These are phyloP conservation scores for Xylaria sp. DNA, from an alignment of 2,329 filamentous ascomycete species.

Conservation along the genomic window DNA sequence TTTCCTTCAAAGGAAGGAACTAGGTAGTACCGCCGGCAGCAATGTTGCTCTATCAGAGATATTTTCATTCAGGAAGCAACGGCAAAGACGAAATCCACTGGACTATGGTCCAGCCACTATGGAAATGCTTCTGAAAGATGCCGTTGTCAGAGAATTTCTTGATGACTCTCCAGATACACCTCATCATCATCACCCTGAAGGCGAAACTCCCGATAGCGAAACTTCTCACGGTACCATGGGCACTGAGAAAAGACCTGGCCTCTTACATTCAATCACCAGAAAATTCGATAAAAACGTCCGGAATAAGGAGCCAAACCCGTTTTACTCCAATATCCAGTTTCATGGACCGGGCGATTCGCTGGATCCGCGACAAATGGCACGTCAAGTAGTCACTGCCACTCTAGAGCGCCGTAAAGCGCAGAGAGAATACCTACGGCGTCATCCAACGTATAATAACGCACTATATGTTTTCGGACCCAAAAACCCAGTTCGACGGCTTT, in stretches of 20 bases:
- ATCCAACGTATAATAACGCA: slow-evolving; percentile 93
- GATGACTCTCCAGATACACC: slow-evolving; percentile 72
- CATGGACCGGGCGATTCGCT: slow-evolving; percentile 79
- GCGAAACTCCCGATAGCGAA: slow-evolving; percentile 41
- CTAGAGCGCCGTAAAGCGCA: slow-evolving; percentile 87
- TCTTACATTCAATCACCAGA: slow-evolving; percentile 70
- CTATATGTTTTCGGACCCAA: slow-evolving; percentile 85
- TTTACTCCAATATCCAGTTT: slow-evolving; percentile 81
- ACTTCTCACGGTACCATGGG: slow-evolving; percentile 50
- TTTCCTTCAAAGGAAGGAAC: slow-evolving; percentile 90
- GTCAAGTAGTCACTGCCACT: slow-evolving; percentile 85
- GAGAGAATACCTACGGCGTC: slow-evolving; percentile 84
- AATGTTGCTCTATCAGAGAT: slow-evolving; percentile 82
- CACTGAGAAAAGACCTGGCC: slow-evolving; percentile 64
- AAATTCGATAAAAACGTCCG: slow-evolving; percentile 66
- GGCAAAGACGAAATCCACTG: slow-evolving; percentile 78
- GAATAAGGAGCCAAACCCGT: slow-evolving; percentile 87
- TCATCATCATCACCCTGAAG: slow-evolving; percentile 22
- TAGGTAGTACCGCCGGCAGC: slow-evolving; percentile 72
- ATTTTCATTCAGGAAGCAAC: slow-evolving; percentile 69
- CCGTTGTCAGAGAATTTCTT: slow-evolving; percentile 92
- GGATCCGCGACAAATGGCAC: slow-evolving; percentile 88
- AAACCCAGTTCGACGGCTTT: slow-evolving; percentile 82
- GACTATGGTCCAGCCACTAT: slow-evolving; percentile 92
- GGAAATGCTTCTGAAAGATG: slow-evolving; percentile 96